Evolutionary conservation across 345 rosid genomes (phyloP).

Genomic region (Nephelium lappaceum): DNA sequence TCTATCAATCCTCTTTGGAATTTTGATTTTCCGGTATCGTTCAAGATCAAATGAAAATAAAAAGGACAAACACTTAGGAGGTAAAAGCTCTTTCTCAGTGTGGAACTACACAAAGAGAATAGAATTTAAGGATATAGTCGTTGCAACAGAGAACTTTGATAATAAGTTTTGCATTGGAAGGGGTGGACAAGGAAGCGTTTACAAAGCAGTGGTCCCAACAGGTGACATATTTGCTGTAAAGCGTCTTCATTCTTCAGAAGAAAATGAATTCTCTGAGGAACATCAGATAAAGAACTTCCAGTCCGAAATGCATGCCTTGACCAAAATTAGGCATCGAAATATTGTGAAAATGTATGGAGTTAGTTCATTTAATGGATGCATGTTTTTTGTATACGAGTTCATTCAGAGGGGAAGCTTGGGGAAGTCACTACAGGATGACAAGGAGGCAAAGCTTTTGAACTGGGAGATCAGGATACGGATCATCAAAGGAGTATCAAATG

Average conservation of each 20-base stretch:
- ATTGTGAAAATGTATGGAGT: constrained; percentile 48
- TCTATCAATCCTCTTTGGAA: constrained; percentile 11
- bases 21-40: constrained; percentile 11
- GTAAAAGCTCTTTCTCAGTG: constrained; percentile 26
- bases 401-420: constrained; percentile 44
- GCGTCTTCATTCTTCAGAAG: constrained; percentile 33
- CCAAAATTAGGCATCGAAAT: constrained; percentile 45
- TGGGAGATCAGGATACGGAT: constrained; percentile 42
- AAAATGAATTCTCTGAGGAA: constrained; percentile 29
- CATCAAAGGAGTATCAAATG: constrained; percentile 49
- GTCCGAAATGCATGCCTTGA: constrained; percentile 41
- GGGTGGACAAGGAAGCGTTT: constrained; percentile 45
- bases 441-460: constrained; percentile 29
- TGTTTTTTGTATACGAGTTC: constrained; percentile 40
- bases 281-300: constrained; percentile 32
- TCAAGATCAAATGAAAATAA: neutral
- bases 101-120: constrained; percentile 41
- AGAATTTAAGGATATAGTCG: constrained; percentile 38
- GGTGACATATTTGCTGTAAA: constrained; percentile 35
- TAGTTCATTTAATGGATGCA: constrained; percentile 31
- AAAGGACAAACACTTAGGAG: constrained; percentile 1
- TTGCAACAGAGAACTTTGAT: constrained; percentile 43
- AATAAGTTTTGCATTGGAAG: constrained; percentile 38
- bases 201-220: constrained; percentile 33
- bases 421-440: constrained; percentile 22